Evolutionary conservation across 2,329 filamentous ascomycete genomes (phyloP).

Genomic region (Magnaporthales sp.): DNA sequence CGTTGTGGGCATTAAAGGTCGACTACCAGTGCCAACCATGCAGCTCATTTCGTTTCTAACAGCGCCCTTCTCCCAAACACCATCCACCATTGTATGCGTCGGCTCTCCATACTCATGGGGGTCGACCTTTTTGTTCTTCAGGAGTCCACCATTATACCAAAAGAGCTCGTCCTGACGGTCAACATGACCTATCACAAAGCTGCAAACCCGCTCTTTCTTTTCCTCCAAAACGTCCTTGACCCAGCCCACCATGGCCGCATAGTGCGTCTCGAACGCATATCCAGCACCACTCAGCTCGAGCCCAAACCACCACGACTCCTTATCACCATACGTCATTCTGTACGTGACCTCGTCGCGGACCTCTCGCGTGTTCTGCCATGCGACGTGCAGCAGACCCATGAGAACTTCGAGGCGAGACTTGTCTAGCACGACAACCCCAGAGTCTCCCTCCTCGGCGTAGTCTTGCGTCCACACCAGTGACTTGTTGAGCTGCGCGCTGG

Average conservation of each 20-base stretch:
- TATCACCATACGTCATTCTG: conserved; percentile 32
- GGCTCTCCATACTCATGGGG: conserved; percentile 24
- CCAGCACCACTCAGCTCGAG: conserved; percentile 27
- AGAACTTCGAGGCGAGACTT: conserved; percentile 27
- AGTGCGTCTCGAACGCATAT: conserved; percentile 31
- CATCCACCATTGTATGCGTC: conserved; percentile 30
- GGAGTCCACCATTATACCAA: conserved; percentile 34
- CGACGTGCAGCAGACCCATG: conserved; percentile 28
- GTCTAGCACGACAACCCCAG: conserved; percentile 30
- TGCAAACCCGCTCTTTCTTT: conserved; percentile 21
- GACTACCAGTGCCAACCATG: conserved; percentile 18
- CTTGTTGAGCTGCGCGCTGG: conserved; percentile 21
- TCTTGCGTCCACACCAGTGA: conserved; percentile 29
- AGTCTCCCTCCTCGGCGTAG: conserved; percentile 33
- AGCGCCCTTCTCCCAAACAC: conserved; percentile 24
- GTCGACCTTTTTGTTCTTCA: conserved; percentile 28
- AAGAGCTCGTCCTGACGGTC: conserved; percentile 26
- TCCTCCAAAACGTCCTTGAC: conserved; percentile 5
- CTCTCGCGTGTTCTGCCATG: conserved; percentile 33
- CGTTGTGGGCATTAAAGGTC: no score
- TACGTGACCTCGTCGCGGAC: conserved; percentile 32
- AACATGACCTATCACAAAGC: conserved; percentile 31
- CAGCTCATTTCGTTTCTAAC: conserved; percentile 26
- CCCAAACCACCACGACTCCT: conserved; percentile 37
- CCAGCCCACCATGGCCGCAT: conserved; percentile 31